phyloP scores from a whole-genome alignment of 1,284 basidiomycete genomes.

The Pseudozyma tsukubaensis region DNA sequence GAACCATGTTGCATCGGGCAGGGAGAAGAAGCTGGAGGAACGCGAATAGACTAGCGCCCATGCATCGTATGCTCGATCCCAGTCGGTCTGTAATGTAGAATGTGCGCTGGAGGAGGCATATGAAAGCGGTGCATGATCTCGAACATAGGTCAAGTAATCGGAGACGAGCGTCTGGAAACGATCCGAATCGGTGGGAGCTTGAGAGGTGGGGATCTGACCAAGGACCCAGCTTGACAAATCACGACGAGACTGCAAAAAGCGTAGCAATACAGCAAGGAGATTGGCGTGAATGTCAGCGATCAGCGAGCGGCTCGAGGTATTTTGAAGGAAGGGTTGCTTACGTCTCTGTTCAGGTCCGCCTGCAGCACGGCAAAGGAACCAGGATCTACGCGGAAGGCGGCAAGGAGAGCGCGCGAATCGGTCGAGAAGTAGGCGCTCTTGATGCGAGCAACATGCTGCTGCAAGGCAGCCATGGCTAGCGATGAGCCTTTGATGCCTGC shows the following conservation, averaged over 20 bases:
- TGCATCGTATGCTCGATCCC: slow-evolving; percentile 52
- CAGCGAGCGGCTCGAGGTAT: neutral
- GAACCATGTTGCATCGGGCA: slow-evolving; percentile 67
- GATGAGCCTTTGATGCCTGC: neutral
- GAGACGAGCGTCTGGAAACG: slow-evolving; percentile 49
- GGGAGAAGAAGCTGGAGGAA: slow-evolving; percentile 63
- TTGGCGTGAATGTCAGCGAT: neutral
- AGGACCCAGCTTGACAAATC: slow-evolving; percentile 38
- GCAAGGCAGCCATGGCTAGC: slow-evolving; percentile 32
- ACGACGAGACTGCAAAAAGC: slow-evolving; percentile 17
- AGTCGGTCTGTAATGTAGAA: slow-evolving; percentile 18
- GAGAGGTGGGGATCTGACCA: slow-evolving; percentile 29
- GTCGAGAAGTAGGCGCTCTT: slow-evolving; percentile 37
- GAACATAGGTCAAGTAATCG: slow-evolving; percentile 41
- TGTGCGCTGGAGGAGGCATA: slow-evolving; percentile 15
- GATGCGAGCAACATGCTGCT: slow-evolving; percentile 38
- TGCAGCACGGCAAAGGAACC: slow-evolving; percentile 32
- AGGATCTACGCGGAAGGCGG: slow-evolving; percentile 34
- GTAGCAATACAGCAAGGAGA: neutral
- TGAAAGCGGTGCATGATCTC: slow-evolving; percentile 30
- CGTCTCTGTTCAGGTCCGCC: slow-evolving; percentile 29
- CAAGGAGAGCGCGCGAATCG: slow-evolving; percentile 26
- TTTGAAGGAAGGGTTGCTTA: slow-evolving; percentile 6
- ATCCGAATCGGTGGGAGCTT: slow-evolving; percentile 41
- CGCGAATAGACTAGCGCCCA: slow-evolving; percentile 59